These are phyloP conservation scores for Zoysia japonica DNA, from an alignment of 176 grass and related monocot genomes.

Conservation along the genomic window DNA sequence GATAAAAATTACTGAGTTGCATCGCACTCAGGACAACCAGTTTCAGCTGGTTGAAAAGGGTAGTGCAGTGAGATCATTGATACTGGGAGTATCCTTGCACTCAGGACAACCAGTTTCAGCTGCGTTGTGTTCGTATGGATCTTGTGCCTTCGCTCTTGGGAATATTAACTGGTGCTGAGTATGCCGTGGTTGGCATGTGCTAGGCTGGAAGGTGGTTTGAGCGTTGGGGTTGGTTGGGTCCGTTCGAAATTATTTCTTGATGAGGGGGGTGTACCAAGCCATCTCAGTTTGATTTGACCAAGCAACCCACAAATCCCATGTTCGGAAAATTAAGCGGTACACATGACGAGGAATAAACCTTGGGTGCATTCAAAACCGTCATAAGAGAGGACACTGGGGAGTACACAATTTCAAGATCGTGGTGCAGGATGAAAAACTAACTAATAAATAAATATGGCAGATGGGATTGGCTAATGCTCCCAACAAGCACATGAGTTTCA, in stretches of 20 bases:
- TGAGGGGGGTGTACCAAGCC: not conserved
- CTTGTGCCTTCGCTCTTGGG: conserved; percentile 10
- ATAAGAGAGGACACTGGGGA: not conserved
- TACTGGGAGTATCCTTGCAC: not conserved
- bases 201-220: conserved; percentile 49
- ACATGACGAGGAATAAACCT: conserved; percentile 7
- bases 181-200: conserved; percentile 25
- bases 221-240: conserved; percentile 20
- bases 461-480: no score
- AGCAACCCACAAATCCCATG: conserved; percentile 43
- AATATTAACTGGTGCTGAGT: not conserved
- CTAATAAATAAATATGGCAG: not conserved
- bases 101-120: not conserved
- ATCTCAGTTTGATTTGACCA: conserved; percentile 51
- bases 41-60: not conserved
- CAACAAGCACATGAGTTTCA: no score
- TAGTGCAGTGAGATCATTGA: not conserved
- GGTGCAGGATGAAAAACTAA: conserved; percentile 6
- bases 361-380: conserved; percentile 21
- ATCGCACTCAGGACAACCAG: no score
- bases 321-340: conserved; percentile 29
- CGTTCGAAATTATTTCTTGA: conserved; percentile 26
- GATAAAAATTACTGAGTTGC: no score
- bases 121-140: not conserved
- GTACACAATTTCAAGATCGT: conserved; percentile 6